These are phyloP conservation scores for Cladosporium sp. DNA, from an alignment of 2,329 filamentous ascomycete genomes.

Conservation along the genomic window DNA sequence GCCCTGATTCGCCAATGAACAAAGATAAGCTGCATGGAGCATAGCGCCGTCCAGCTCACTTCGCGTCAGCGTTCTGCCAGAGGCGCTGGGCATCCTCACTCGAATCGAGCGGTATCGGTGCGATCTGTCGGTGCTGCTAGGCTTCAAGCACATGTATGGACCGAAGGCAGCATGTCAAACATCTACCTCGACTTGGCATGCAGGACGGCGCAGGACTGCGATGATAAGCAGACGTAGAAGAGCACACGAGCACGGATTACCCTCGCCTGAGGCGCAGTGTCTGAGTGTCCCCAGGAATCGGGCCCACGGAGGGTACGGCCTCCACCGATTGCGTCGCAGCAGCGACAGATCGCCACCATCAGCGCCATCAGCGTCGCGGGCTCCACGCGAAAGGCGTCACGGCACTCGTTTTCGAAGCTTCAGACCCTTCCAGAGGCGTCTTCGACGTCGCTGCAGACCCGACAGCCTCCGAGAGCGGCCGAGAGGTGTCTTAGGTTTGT, in stretches of 20 bases:
- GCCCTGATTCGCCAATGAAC: background rate
- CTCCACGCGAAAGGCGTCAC: background rate
- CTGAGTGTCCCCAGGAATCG: background rate
- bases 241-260: slow-evolving; percentile 1
- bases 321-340: slow-evolving; percentile 1
- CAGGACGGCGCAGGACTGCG: background rate
- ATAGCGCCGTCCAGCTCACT: background rate
- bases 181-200: background rate
- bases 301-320: background rate
- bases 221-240: too few relatives aligned
- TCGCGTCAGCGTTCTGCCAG: background rate
- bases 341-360: background rate
- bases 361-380: background rate
- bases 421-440: background rate
- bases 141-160: slow-evolving; percentile 34
- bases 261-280: background rate
- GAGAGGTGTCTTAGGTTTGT: slow-evolving; percentile 1
- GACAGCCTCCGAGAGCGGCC: background rate
- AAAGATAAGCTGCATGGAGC: slow-evolving; percentile 1
- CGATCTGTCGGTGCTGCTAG: slow-evolving; percentile 28
- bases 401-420: background rate
- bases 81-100: slow-evolving; percentile 8
- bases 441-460: background rate
- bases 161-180: slow-evolving; percentile 51
- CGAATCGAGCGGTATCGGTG: slow-evolving; percentile 6